Evolutionary conservation across 2,329 filamentous ascomycete species (phyloP).

Genomic region (Trematosphaeria pertusa): DNA sequence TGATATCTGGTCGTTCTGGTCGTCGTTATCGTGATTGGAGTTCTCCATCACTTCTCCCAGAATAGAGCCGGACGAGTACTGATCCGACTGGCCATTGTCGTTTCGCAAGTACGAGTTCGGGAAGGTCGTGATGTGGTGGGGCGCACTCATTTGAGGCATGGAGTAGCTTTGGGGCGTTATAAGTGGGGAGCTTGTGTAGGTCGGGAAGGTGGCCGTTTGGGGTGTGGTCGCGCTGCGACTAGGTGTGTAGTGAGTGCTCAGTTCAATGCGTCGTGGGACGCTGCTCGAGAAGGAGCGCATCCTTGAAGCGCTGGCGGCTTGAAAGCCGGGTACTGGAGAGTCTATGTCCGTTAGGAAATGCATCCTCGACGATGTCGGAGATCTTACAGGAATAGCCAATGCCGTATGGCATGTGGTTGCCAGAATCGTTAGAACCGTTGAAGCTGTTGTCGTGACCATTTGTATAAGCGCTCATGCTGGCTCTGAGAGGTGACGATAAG

Average conservation of each 20-base stretch:
- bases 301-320: conserved; percentile 44
- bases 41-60: conserved; percentile 47
- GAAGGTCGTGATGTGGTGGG: conserved; percentile 48
- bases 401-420: conserved; percentile 45
- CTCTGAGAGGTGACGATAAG: conserved; percentile 53
- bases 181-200: conserved; percentile 49
- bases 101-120: conserved; percentile 47
- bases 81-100: conserved; percentile 42
- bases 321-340: conserved; percentile 49
- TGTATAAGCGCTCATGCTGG: conserved; percentile 56
- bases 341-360: conserved; percentile 34
- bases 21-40: conserved; percentile 41
- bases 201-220: conserved; percentile 50
- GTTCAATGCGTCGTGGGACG: conserved; percentile 49
- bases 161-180: conserved; percentile 44
- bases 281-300: conserved; percentile 50
- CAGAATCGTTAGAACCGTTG: conserved; percentile 32
- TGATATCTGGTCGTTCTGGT: conserved; percentile 33
- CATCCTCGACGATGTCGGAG: neutral
- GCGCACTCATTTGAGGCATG: conserved; percentile 49
- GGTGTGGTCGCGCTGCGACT: conserved; percentile 44
- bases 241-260: conserved; percentile 49
- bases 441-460: conserved; percentile 36
- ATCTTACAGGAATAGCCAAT: conserved; percentile 47
- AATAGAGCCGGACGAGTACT: conserved; percentile 44